phyloP scores from a whole-genome alignment of 192 early-diverging fungal species.

The Backusella tarrabulga region DNA sequence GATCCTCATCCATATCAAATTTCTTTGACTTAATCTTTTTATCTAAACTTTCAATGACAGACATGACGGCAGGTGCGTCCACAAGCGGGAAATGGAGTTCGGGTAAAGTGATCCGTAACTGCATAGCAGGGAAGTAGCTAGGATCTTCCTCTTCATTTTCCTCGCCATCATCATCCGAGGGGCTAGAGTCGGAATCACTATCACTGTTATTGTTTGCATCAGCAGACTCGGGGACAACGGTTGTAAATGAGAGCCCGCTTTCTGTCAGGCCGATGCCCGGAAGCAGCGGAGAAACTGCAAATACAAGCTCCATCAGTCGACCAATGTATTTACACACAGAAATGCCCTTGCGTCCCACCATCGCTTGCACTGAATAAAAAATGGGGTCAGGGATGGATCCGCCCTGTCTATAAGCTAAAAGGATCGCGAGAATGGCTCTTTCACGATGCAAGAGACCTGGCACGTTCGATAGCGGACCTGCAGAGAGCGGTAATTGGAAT shows the following conservation, averaged over 20 bases:
- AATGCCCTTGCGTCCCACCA: slow-evolving; percentile 40
- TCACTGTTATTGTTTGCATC: neutral
- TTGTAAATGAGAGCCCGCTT: slow-evolving; percentile 15
- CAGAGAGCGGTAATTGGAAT: slow-evolving; percentile 49
- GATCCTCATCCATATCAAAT: no score
- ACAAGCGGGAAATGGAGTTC: neutral
- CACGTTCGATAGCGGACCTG: slow-evolving; percentile 48
- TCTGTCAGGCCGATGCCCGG: slow-evolving; percentile 23
- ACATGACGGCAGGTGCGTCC: slow-evolving; percentile 21
- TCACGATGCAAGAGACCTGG: slow-evolving; percentile 51
- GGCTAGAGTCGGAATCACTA: neutral
- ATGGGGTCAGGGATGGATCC: slow-evolving; percentile 46
- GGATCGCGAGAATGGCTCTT: slow-evolving; percentile 46
- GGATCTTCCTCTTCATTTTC: neutral
- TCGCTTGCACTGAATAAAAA: slow-evolving; percentile 38
- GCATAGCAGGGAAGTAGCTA: neutral
- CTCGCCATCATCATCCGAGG: neutral
- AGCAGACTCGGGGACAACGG: neutral
- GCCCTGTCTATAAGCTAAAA: slow-evolving; percentile 46
- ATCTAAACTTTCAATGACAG: slow-evolving; percentile 24
- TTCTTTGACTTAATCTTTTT: no score
- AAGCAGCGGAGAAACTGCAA: slow-evolving; percentile 27
- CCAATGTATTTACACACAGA: no score
- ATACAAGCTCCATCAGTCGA: slow-evolving; percentile 36
- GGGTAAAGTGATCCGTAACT: slow-evolving; percentile 1